Base-by-base conservation (phyloP, 2,329 filamentous ascomycete genomes). In the Penicillium sp. region DNA sequence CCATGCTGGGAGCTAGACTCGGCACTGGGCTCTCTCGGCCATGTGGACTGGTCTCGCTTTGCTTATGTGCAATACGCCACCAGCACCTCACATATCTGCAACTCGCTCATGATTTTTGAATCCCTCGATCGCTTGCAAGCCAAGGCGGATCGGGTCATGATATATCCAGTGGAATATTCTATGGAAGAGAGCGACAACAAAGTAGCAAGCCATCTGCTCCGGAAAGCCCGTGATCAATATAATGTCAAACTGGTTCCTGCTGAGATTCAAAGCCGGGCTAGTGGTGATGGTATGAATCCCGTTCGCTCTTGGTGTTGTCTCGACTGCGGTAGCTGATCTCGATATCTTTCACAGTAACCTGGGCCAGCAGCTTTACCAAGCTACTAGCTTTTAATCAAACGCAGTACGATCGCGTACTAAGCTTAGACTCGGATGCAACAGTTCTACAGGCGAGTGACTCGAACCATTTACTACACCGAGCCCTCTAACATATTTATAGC, bases 401-500 rank as follows among this genome's bases (percentile, higher is more conserved):
- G 14, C 29, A 46, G 14, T 46, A 46, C 3, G 31, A 38, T 27
- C 44, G 44, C 11, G 31, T 46, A 5, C 21, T 46, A 5, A 46
- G 34, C 14, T 24, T 46, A 18, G 44, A 46, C 22, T 46, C 44
- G n/a, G 44, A 46, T 38, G 44, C 44, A 24, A 46, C 44, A 13
- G 22, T 46, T 42, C 21, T 57, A 3, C 47, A 54, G 50, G 55
- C 51, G 22, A 10, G n/a, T 34, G 32, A 11, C 5, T 24, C 24
- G 13, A 5, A 18, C 16, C 9, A 3, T 13, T 34, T 5, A 34
- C 29, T 16, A 5, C 5, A 22, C 4, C n/a, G 21, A 16, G 4
- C 16, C 21, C 4, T 36, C n/a, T 74, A 24, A 42, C 40, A 3
- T 7, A 2, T n/a, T 5, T 29, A 4, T 8, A 84, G 57, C 66